Evolutionary conservation across 495 filamentous ascomycete species (phyloP).

Genomic region (Umbilicaria muhlenbergii): DNA sequence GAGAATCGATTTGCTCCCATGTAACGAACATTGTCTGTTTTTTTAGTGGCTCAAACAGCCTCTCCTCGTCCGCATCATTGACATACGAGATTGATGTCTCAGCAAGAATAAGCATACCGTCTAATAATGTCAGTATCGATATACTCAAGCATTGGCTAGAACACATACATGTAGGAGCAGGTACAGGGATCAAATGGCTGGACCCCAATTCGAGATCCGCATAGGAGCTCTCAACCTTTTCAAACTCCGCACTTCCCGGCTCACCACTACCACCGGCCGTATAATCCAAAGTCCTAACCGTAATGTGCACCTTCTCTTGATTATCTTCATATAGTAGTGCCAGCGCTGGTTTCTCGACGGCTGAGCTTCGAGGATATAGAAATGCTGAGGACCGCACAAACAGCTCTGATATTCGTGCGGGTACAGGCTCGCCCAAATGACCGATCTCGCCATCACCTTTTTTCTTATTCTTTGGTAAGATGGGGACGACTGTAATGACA

Average conservation of each 20-base stretch:
- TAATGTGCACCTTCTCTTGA: constrained; percentile 44
- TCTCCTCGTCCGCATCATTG: constrained; percentile 49
- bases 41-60: constrained; percentile 39
- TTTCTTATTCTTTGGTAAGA: constrained; percentile 47
- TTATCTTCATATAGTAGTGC: constrained; percentile 73
- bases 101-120: constrained; percentile 68
- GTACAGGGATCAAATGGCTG: constrained; percentile 71
- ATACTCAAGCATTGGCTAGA: background rate
- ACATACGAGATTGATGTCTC: constrained; percentile 76
- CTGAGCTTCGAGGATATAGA: constrained; percentile 43
- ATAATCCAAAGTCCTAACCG: constrained; percentile 40
- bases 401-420: constrained; percentile 69
- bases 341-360: constrained; percentile 50
- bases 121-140: constrained; percentile 21
- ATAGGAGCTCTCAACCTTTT: constrained; percentile 29
- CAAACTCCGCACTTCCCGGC: constrained; percentile 34
- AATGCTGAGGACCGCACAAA: constrained; percentile 73
- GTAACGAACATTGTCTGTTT: constrained; percentile 71
- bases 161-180: constrained; percentile 37
- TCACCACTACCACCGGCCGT: constrained; percentile 27
- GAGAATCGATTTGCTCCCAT: constrained; percentile 71
- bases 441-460: constrained; percentile 30
- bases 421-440: constrained; percentile 50
- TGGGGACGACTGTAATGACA: constrained; percentile 58
- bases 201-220: constrained; percentile 59